Base-by-base conservation (phyloP, 2,329 filamentous ascomycete genomes). In the Nemania sp. region DNA sequence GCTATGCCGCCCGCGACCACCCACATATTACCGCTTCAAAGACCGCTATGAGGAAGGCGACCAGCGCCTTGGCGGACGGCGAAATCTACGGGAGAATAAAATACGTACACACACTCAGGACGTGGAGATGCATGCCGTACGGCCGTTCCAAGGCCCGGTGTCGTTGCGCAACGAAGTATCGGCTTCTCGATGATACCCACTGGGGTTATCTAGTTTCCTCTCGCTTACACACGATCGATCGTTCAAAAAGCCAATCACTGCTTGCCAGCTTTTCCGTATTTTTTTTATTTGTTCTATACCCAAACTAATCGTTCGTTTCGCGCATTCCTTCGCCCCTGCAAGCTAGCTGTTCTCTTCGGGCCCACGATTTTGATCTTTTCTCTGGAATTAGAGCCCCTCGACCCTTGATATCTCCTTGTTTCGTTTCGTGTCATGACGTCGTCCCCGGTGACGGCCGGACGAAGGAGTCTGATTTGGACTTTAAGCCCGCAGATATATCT, bases 11-110 rank as follows among this genome's bases (percentile, higher is more conserved):
- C 92, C 94, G 11, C 82, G 92, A 17, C 86, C 91, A 17, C 92
- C 93, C 6, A 93, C 89, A 0, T 97, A 97, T 70, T 84, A 97
- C 67, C 82, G 83, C 57, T 96, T 97, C 78, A 97, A 96, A 75
- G 76, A 76, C 37, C 75, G 77, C 49, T 93, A 94, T 64, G 76
- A 84, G 59, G 80, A 86, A 57, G 94, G 94, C 6, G 94, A 97
- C 70, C 90, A 96, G 73, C 83, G 94, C 22, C 84, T 97, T 56
- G 89, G 87, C 5, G 62, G 71, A 51, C 76, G 79, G 58, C 82
- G 77, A 67, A 77, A 77, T 56, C 80, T 80, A 62, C 75, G 77
- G 59, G 73, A 61, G 66, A 73, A 37, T 72, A 80, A 64, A 76
- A 79, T 65, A 68, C 80, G 69, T 75, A 83, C 70, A 72, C 78